These are phyloP conservation scores for Stephania cephalantha DNA, from an alignment of 164 flowering plant genomes.

Conservation along the genomic window DNA sequence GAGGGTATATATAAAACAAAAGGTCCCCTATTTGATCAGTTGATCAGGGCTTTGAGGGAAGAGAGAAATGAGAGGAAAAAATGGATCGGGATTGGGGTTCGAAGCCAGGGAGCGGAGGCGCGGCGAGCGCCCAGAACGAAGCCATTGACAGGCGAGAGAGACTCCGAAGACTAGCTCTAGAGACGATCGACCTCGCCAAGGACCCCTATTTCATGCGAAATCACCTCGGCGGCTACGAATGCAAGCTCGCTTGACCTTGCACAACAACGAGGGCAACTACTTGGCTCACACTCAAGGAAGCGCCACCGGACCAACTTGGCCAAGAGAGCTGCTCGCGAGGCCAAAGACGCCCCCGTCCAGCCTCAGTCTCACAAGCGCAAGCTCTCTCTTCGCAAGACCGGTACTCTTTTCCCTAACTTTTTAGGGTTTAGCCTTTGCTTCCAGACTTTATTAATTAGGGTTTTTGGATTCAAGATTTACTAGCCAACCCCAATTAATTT, in stretches of 20 bases:
- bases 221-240: constrained; percentile 96
- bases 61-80: not conserved
- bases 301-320: constrained; percentile 98
- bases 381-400: constrained; percentile 65
- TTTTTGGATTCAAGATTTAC: too few relatives aligned
- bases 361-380: constrained; percentile 95
- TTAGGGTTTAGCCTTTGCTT: too few relatives aligned
- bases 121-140: constrained; percentile 93
- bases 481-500: too few relatives aligned
- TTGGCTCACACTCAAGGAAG: constrained; percentile 97
- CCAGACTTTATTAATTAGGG: too few relatives aligned
- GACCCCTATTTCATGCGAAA: constrained; percentile 99
- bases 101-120: constrained; percentile 97
- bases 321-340: constrained; percentile 96
- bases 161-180: constrained; percentile 82
- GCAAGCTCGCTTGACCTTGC: constrained; percentile 90
- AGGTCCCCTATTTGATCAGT: too few relatives aligned
- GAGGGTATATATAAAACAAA: too few relatives aligned
- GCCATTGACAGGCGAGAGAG: constrained; percentile 96
- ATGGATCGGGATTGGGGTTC: constrained; percentile 99
- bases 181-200: constrained; percentile 94
- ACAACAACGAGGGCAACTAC: constrained; percentile 96
- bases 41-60: too few relatives aligned
- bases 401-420: constrained; percentile 17
- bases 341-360: constrained; percentile 85